A percentile compares a stretch with the other conserved stretches of the same genome.
These are phyloP conservation scores for Yamadazyma atlantica DNA, from an alignment of 1,139 yeast genomes.

Conservation along the genomic window DNA sequence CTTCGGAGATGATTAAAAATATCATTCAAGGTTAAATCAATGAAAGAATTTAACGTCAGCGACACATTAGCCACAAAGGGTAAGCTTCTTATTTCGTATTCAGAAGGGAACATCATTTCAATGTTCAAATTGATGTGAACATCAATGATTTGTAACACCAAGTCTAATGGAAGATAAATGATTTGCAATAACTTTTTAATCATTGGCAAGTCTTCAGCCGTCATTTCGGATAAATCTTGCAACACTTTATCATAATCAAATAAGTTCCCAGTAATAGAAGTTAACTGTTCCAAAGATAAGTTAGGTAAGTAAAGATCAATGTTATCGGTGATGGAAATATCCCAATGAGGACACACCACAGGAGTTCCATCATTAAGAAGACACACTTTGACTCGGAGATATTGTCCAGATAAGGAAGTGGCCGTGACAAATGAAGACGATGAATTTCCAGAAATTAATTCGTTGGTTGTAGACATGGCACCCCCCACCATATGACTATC, in stretches of 20 bases:
- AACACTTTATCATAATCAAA: conserved; percentile 46
- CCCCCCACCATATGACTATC: conserved; percentile 9
- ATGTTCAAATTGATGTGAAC: conserved; percentile 67
- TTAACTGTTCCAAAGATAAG: conserved; percentile 41
- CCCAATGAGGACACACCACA: conserved; percentile 73
- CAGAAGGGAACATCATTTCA: conserved; percentile 81
- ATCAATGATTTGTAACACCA: conserved; percentile 56
- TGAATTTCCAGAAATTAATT: conserved; percentile 18
- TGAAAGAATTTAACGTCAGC: conserved; percentile 64
- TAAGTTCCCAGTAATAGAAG: conserved; percentile 40
- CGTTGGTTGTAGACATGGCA: conserved; percentile 19
- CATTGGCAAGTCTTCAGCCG: conserved; percentile 32
- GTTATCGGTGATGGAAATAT: conserved; percentile 54
- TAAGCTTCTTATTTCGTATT: conserved; percentile 53
- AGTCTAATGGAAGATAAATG: conserved; percentile 59
- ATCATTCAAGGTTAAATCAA: conserved; percentile 68
- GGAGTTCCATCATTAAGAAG: conserved; percentile 83
- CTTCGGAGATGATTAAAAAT: conserved; percentile 77
- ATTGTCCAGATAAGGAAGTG: conserved; percentile 83
- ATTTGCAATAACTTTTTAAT: conserved; percentile 43
- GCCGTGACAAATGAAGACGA: conserved; percentile 83
- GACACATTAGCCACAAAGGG: conserved; percentile 53
- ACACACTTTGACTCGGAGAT: conserved; percentile 68
- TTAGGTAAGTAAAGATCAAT: conserved; percentile 56
- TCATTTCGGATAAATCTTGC: conserved; percentile 40